phyloP scores from a whole-genome alignment of 1,284 basidiomycete genomes.

The Trichosporon faecale region DNA sequence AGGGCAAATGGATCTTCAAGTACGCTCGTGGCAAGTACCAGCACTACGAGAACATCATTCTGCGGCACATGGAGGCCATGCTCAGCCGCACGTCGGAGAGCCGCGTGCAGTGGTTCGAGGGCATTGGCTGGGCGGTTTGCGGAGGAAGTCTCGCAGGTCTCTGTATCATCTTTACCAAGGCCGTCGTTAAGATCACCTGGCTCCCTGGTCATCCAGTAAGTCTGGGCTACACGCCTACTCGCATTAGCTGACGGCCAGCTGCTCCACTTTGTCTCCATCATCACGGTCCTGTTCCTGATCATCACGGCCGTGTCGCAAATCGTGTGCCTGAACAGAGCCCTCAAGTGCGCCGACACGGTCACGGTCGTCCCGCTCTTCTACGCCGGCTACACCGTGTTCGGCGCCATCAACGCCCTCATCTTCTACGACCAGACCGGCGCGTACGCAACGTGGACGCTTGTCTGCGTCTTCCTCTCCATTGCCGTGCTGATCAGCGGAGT shows the following conservation, averaged over 20 bases:
- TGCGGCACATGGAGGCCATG: conserved; percentile 67
- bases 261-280: conserved; percentile 70
- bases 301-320: conserved; percentile 83
- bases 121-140: conserved; percentile 85
- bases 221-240: neutral
- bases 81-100: conserved; percentile 74
- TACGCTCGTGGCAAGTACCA: conserved; percentile 53
- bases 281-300: conserved; percentile 75
- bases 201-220: conserved; percentile 47
- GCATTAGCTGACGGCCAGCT: conserved; percentile 54
- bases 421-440: conserved; percentile 78
- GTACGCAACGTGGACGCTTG: conserved; percentile 79
- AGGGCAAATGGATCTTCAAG: neutral
- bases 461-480: conserved; percentile 80
- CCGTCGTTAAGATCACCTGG: conserved; percentile 53
- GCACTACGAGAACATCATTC: conserved; percentile 58
- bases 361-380: conserved; percentile 72
- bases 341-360: conserved; percentile 63
- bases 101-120: conserved; percentile 78
- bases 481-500: conserved; percentile 79
- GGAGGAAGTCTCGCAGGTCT: conserved; percentile 81
- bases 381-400: conserved; percentile 62
- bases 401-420: conserved; percentile 89
- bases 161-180: conserved; percentile 87
- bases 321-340: conserved; percentile 79